Evolutionary conservation across 768 basidiomycete species (phyloP), one percentile per base, ranked within the genome.

Genomic region (Serendipita sp.): DNA sequence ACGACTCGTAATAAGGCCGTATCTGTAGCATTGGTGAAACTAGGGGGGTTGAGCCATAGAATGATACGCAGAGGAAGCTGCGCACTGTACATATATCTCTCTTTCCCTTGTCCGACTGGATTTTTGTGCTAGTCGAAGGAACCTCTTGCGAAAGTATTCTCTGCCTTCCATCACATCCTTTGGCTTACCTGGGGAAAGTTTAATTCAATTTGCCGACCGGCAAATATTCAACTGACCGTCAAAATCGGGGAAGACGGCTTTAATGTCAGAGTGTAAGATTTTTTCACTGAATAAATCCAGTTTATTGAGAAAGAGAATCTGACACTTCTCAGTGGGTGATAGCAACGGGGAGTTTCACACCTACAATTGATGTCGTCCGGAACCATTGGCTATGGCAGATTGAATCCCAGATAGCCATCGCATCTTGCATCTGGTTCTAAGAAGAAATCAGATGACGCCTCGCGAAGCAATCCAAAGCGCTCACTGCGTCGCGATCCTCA

Each of bases 301-400:
- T 77, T 97, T 96, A 77, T 95, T 96, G 65, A 95, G 79, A 80
- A 95, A 95, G 38, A 96, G 80, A 68, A 96, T 95, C 91, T 91
- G 69, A 4, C 53, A 11, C 34, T 7, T 46, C 37, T 38, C n/a
- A 45, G 41, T 16, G 24, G 65, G 37, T 18, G 15, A 8, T 66
- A 66, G 64, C 47, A 28, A 30, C 35, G 7, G 34, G 56, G 38
- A 47, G 18, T 30, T 10, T 4, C 11, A n/a, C 10, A 37, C 86
- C 48, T 68, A 92, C 92, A 64, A 96, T 91, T 7, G 91, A 92
- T 0, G 92, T 94, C 68, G 88, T 83, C 75, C 89, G 89, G 77
- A 96, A 96, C 92, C 92, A 96, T 69, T 94, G 92, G 10, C 91
- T 93, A 73, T 97, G 92, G 76, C 92, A 94, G 81, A 97, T 94